These are phyloP conservation scores for Barnettozyma hawaiiensis DNA, from an alignment of 1,139 yeast genomes.

Conservation along the genomic window DNA sequence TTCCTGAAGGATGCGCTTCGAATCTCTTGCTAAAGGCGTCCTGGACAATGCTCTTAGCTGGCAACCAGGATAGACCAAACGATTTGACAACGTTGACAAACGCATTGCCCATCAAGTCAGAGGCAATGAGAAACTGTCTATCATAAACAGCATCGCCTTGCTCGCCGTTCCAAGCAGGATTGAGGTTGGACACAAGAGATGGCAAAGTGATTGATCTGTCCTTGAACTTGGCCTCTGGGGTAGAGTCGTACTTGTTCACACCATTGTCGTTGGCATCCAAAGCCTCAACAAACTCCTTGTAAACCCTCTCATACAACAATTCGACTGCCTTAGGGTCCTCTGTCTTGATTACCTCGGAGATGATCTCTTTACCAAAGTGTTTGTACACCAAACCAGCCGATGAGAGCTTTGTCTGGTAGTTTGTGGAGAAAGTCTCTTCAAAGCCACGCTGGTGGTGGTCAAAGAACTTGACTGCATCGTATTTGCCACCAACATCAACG, in stretches of 20 bases:
- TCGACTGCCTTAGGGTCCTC: conserved; percentile 41
- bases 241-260: conserved; percentile 60
- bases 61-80: conserved; percentile 85
- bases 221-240: conserved; percentile 42
- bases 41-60: conserved; percentile 75
- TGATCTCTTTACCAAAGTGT: conserved; percentile 84
- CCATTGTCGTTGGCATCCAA: conserved; percentile 98
- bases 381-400: conserved; percentile 93
- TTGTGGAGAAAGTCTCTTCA: conserved; percentile 53
- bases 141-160: conserved; percentile 65
- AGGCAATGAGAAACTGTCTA: conserved; percentile 60
- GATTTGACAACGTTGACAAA: conserved; percentile 64
- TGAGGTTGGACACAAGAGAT: conserved; percentile 68
- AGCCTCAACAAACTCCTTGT: conserved; percentile 82
- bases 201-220: conserved; percentile 69
- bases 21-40: conserved; percentile 57
- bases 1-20: conserved; percentile 56
- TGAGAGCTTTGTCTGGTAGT: conserved; percentile 70
- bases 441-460: conserved; percentile 95
- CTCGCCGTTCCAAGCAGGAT: conserved; percentile 76
- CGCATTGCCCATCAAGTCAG: conserved; percentile 75
- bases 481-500: conserved; percentile 92
- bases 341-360: conserved; percentile 39
- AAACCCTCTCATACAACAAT: conserved; percentile 64
- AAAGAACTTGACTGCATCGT: conserved; percentile 80